phyloP scores from a whole-genome alignment of 2,329 filamentous ascomycete species.

The Cladosporium sp. region DNA sequence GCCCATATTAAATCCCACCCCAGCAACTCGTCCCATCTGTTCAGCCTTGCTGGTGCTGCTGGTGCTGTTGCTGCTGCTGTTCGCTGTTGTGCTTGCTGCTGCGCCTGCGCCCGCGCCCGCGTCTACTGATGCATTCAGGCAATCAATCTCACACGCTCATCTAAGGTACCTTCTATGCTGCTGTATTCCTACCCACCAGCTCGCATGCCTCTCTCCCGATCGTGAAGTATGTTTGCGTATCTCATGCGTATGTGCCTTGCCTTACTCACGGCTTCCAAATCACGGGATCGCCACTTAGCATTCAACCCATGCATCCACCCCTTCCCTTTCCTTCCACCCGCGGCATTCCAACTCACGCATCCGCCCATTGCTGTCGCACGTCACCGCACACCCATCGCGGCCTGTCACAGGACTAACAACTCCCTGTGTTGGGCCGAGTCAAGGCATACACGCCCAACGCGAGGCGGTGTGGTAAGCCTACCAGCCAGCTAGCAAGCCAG shows the following conservation, averaged over 20 bases:
- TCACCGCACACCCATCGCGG: not conserved
- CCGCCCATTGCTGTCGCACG: constrained; percentile 6
- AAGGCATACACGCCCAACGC: not conserved
- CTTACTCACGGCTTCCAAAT: no score
- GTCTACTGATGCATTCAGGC: not conserved
- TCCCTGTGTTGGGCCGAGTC: constrained; percentile 3
- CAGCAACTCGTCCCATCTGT: no score
- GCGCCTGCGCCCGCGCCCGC: not conserved
- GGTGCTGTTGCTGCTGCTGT: no score
- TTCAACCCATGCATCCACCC: no score
- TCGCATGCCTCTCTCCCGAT: not conserved
- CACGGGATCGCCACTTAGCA: no score
- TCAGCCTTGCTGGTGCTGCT: constrained; percentile 7
- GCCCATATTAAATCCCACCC: constrained; percentile 2
- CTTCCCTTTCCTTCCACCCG: no score
- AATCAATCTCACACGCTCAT: not conserved
- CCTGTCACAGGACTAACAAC: not conserved
- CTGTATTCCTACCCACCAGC: not conserved
- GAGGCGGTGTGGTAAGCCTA: constrained; percentile 4
- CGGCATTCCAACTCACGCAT: not conserved
- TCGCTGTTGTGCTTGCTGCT: no score
- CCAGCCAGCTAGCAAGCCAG: no score
- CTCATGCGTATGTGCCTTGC: no score
- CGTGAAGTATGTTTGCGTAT: no score
- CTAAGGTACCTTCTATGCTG: no score